Evolutionary conservation across 345 rosid genomes (phyloP).

Genomic region (Melaleuca quinquenervia): DNA sequence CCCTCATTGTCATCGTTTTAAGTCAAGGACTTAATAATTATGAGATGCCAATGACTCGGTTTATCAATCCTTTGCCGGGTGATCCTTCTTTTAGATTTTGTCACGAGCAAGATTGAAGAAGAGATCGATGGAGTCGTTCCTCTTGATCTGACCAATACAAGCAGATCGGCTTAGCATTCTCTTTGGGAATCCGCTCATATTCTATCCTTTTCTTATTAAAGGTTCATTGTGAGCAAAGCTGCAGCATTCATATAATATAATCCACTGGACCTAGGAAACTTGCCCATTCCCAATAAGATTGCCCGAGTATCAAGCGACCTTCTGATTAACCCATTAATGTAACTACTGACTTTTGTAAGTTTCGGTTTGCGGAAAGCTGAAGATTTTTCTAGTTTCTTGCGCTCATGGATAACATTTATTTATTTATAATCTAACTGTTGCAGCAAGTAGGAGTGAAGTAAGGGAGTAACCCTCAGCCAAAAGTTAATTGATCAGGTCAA

Average conservation of each 20-base stretch:
- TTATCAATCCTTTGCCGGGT: background rate
- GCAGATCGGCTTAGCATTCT: background rate
- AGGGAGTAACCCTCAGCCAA: background rate
- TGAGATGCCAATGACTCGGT: background rate
- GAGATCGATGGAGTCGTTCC: background rate
- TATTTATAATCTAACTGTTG: background rate
- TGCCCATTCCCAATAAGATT: background rate
- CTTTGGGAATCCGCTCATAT: background rate
- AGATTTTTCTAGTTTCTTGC: background rate
- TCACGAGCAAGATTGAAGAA: background rate
- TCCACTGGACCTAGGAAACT: background rate
- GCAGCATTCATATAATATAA: background rate
- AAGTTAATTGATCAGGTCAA: background rate
- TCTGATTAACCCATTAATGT: background rate
- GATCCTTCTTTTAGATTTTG: background rate
- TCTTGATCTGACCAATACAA: background rate
- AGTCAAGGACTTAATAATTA: background rate
- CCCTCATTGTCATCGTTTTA: background rate
- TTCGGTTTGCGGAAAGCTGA: background rate
- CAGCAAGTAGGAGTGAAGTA: background rate
- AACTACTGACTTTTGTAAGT: background rate
- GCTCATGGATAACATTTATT: accelerated
- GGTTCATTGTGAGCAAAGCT: background rate
- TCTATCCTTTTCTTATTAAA: background rate
- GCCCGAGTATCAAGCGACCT: background rate